Percentiles rank a stretch among this genome's conserved stretches.
These are phyloP conservation scores for Ustilago xerochloae DNA, from an alignment of 1,284 basidiomycete species.

Conservation along the genomic window DNA sequence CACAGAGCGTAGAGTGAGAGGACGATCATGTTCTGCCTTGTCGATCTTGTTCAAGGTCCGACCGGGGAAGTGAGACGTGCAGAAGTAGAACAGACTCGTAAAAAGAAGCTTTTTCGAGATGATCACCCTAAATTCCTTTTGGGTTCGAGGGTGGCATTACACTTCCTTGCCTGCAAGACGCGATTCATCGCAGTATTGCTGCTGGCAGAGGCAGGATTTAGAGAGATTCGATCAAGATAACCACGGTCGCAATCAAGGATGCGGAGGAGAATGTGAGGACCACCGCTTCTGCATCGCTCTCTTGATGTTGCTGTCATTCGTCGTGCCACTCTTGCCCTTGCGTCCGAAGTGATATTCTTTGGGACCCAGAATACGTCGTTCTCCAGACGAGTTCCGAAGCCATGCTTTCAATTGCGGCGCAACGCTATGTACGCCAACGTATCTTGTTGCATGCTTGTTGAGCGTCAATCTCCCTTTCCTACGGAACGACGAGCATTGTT, in stretches of 20 bases:
- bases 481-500: not conserved
- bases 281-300: slow-evolving; percentile 2
- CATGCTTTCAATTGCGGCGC: too few relatives aligned
- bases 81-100: too few relatives aligned
- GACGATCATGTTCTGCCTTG: not conserved
- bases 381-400: too few relatives aligned
- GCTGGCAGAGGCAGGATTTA: too few relatives aligned
- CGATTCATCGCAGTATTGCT: not conserved
- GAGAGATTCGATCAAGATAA: too few relatives aligned
- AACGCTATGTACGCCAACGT: slow-evolving; percentile 11
- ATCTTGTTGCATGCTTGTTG: not conserved
- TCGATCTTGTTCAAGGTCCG: slow-evolving; percentile 18
- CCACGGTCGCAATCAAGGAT: not conserved
- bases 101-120: not conserved
- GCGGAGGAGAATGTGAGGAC: slow-evolving; percentile 6
- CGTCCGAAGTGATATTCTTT: too few relatives aligned
- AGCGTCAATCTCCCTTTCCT: not conserved
- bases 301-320: not conserved
- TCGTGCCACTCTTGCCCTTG: too few relatives aligned
- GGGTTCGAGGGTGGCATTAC: not conserved
- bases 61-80: slow-evolving; percentile 2
- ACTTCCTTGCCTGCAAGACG: not conserved
- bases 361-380: too few relatives aligned
- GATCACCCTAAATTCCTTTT: not conserved
- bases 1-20: not conserved